Evolutionary conservation across 202 grass and related monocot genomes (phyloP).

Genomic region (Schoenoplectus triqueter): DNA sequence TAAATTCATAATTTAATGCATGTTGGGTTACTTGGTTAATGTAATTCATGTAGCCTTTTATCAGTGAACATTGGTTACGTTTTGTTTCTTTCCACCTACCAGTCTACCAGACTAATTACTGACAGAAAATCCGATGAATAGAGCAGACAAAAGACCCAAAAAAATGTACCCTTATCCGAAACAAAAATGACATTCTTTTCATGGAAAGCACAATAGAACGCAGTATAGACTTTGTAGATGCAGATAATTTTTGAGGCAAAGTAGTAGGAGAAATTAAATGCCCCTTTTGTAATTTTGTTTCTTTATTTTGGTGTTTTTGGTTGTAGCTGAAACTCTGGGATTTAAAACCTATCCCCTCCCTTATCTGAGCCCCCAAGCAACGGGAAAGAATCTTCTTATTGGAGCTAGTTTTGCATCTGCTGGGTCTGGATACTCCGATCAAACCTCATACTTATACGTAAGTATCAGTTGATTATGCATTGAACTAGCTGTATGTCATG

Average conservation of each 20-base stretch:
- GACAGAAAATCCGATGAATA: background rate
- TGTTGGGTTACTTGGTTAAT: background rate
- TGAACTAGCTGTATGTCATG: too few relatives aligned
- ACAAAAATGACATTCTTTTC: too few relatives aligned
- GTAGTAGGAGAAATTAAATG: too few relatives aligned
- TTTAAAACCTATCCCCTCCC: slow-evolving; percentile 58
- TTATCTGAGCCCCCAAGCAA: slow-evolving; percentile 69
- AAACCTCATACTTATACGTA: slow-evolving; percentile 69
- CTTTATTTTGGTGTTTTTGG: background rate
- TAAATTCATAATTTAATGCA: background rate
- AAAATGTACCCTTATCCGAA: background rate
- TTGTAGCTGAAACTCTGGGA: slow-evolving; percentile 63
- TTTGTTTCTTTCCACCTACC: too few relatives aligned
- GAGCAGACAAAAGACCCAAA: background rate
- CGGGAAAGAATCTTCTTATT: slow-evolving; percentile 68
- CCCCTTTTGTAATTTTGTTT: background rate
- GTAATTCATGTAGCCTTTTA: background rate
- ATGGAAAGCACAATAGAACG: too few relatives aligned
- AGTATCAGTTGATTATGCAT: slow-evolving; percentile 33
- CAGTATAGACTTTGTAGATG: background rate
- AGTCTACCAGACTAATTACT: too few relatives aligned
- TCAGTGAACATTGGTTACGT: too few relatives aligned
- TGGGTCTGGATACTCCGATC: slow-evolving; percentile 68
- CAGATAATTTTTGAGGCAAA: too few relatives aligned
- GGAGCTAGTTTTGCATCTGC: slow-evolving; percentile 88